A percentile compares a stretch with the other conserved stretches of the same genome.
phyloP scores from a whole-genome alignment of 1,284 basidiomycete species.

The Sanghuangporus sanghuang region DNA sequence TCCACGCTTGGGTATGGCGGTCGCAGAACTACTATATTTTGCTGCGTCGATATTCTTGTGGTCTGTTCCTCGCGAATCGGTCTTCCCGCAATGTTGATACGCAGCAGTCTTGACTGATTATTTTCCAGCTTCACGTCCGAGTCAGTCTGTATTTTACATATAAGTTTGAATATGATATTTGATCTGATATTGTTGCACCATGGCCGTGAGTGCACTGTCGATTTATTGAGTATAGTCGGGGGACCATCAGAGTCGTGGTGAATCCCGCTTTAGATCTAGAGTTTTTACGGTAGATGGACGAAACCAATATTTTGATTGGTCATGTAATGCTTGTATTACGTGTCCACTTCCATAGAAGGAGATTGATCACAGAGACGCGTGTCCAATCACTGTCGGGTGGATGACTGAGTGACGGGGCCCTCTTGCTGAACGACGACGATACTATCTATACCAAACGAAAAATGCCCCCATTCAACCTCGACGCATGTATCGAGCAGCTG shows the following conservation, averaged over 20 bases:
- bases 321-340: neutral
- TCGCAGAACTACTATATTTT: neutral
- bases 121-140: neutral
- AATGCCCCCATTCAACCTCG: slow-evolving; percentile 92
- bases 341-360: neutral
- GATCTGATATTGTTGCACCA: too few relatives aligned
- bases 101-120: neutral
- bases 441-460: neutral
- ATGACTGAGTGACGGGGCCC: neutral
- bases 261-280: too few relatives aligned
- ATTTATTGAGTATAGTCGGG: too few relatives aligned
- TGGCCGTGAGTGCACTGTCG: too few relatives aligned
- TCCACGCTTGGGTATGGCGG: neutral
- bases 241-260: too few relatives aligned
- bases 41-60: too few relatives aligned
- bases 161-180: neutral
- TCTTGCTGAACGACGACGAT: neutral
- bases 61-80: neutral
- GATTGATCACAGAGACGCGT: neutral
- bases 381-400: neutral
- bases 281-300: too few relatives aligned
- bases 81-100: neutral
- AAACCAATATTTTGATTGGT: neutral
- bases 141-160: neutral
- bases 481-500: slow-evolving; percentile 89